Evolutionary conservation across 2,329 filamentous ascomycete genomes (phyloP), one percentile per base, ranked within the genome.

Genomic region (Colletotrichum navitas): DNA sequence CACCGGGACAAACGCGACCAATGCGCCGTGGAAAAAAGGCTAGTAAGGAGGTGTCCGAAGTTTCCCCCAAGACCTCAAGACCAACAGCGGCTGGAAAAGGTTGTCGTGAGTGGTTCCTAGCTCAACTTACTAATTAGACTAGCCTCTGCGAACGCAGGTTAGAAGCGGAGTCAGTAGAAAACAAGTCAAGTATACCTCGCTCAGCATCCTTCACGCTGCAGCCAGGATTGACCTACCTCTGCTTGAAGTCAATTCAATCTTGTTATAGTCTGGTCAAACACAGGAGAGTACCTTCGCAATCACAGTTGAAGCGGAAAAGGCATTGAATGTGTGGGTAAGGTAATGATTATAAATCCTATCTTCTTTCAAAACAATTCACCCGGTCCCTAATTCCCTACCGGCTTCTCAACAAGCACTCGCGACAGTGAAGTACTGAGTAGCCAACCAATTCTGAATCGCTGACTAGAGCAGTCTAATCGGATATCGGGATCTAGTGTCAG

Each of bases 401-500:
- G 1, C 5, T 47, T 12, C 4, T 24, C 21, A 47, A 12, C n/a
- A 47, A 10, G 4, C 8, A 24, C 21, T 24, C 11, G 5, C 12
- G 21, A 24, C 10, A 24, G n/a, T 0, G 11, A 47, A 24, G 21
- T 24, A 24, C 12, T n/a, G 41, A 43, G 18, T 2, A n/a, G 18
- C 21, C 7, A n/a, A 11, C 16, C 43, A n/a, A 45, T 18, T 11
- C 43, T 4, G 43, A 3, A n/a, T 10, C 43, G 10, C 21, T 11
- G 21, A 24, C 5, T 2, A 12, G 45, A 47, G 21, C 21, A 47
- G 45, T 24, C 21, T 24, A 1, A 24, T 24, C 21, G 24, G n/a
- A 12, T 12, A 47, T 4, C 29, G 32, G 14, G 5, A 5, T 24
- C 59, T 63, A 71, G 16, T 12, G 24, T 71, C 72, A 75, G 1